Percentiles rank a stretch among this genome's conserved stretches.
These are phyloP conservation scores for Cucurbita moschata DNA, from an alignment of 306 rosid genomes.

Conservation along the genomic window DNA sequence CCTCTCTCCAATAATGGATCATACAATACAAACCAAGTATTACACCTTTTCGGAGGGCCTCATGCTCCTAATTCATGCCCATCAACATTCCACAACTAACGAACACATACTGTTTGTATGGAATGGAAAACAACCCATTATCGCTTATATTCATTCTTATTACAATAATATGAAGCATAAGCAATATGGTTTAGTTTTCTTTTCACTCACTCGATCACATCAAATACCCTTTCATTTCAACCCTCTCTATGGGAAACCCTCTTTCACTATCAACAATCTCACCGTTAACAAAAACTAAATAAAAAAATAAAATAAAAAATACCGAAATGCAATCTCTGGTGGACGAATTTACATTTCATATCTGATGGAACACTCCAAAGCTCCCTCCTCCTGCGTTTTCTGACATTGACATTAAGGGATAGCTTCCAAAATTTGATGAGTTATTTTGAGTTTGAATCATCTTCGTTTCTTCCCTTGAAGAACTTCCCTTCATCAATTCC, in stretches of 20 bases:
- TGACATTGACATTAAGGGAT: constrained; percentile 1
- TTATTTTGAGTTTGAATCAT: neutral
- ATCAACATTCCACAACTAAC: neutral
- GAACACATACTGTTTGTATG: too few species aligned
- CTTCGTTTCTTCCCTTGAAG: constrained; percentile 23
- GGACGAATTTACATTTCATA: constrained; percentile 2
- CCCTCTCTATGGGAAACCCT: neutral
- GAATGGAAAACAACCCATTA: neutral
- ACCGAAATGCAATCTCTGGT: neutral
- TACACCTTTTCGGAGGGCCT: neutral
- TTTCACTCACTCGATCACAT: neutral
- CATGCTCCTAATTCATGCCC: neutral
- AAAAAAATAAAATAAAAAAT: neutral
- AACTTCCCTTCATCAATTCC: constrained; percentile 28
- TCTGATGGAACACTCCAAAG: neutral
- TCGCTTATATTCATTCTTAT: neutral
- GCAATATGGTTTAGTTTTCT: too few species aligned
- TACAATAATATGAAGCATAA: too few species aligned
- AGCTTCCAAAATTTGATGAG: constrained; percentile 4
- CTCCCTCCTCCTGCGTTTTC: neutral
- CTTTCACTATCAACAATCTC: constrained; percentile 1
- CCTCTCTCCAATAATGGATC: neutral
- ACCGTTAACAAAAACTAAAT: neutral
- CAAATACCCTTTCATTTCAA: neutral
- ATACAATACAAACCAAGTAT: neutral